These are phyloP conservation scores for Mycena kentingensis DNA, from an alignment of 768 basidiomycete genomes.

Conservation along the genomic window DNA sequence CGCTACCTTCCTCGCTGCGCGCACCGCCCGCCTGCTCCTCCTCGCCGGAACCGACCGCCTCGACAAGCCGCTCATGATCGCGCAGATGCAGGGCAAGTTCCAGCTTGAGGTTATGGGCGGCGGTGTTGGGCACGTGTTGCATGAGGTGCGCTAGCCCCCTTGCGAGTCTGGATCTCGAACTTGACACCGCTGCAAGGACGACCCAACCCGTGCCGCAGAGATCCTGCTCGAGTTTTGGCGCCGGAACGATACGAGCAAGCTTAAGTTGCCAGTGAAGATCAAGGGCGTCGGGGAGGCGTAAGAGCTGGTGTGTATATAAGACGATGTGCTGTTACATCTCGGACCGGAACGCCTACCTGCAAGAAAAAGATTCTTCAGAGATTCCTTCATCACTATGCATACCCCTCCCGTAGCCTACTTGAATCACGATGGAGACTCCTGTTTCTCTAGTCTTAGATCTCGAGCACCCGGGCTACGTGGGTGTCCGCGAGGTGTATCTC, in stretches of 20 bases:
- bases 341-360: too few relatives aligned
- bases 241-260: slow-evolving; percentile 69
- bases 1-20: slow-evolving; percentile 70
- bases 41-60: slow-evolving; percentile 92
- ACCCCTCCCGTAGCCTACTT: too few relatives aligned
- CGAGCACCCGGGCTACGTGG: too few relatives aligned
- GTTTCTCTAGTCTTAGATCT: too few relatives aligned
- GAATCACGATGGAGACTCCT: too few relatives aligned
- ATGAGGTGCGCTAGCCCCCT: slow-evolving; percentile 64
- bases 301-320: too few relatives aligned
- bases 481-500: too few relatives aligned
- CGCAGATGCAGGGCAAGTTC: slow-evolving; percentile 96
- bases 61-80: slow-evolving; percentile 93
- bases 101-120: slow-evolving; percentile 86
- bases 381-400: too few relatives aligned
- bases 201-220: slow-evolving; percentile 78
- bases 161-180: not conserved
- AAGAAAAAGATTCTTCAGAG: too few relatives aligned
- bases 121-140: slow-evolving; percentile 86
- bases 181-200: slow-evolving; percentile 56
- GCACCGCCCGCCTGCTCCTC: slow-evolving; percentile 83
- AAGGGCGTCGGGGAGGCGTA: slow-evolving; percentile 57
- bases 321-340: too few relatives aligned
- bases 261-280: slow-evolving; percentile 47
- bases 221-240: slow-evolving; percentile 89